Conservation (phyloP, 164 flowering plant genomes). For the Taxillus chinensis region DNA sequence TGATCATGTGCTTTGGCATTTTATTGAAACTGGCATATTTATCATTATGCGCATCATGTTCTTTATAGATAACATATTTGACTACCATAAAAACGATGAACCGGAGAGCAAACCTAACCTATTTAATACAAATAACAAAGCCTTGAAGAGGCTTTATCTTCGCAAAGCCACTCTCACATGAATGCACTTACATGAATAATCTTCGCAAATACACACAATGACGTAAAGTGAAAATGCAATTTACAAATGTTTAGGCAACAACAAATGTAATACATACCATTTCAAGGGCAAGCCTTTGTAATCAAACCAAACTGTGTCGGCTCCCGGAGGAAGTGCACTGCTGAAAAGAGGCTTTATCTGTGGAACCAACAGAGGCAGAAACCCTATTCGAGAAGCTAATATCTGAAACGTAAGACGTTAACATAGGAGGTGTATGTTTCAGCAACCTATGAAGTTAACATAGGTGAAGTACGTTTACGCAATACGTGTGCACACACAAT, state of each 20-base stretch:
- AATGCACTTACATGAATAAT: no score
- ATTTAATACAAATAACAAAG: not conserved
- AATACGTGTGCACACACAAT: not conserved
- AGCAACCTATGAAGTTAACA: not conserved
- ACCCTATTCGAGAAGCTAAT: slow-evolving; percentile 83
- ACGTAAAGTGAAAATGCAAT: no score
- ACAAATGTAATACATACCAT: slow-evolving; percentile 38
- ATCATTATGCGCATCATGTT: no score
- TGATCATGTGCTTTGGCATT: no score
- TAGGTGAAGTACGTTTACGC: no score
- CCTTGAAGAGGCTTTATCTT: no score
- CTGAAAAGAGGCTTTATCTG: slow-evolving; percentile 71
- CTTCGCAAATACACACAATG: no score
- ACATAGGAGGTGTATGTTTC: not conserved
- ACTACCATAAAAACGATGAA: not conserved
- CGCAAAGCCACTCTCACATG: no score
- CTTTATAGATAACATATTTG: not conserved
- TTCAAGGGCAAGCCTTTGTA: slow-evolving; percentile 90
- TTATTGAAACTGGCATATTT: no score
- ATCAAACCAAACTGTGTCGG: slow-evolving; percentile 89
- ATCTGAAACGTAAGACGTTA: slow-evolving; percentile 33
- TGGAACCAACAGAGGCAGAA: slow-evolving; percentile 64
- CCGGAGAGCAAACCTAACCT: not conserved
- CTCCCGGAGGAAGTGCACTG: slow-evolving; percentile 82
- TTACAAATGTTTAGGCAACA: no score